A percentile compares a stretch with the other conserved stretches of the same genome.
phyloP scores from a whole-genome alignment of 257 asterid genomes.

The Solanum commersonii region DNA sequence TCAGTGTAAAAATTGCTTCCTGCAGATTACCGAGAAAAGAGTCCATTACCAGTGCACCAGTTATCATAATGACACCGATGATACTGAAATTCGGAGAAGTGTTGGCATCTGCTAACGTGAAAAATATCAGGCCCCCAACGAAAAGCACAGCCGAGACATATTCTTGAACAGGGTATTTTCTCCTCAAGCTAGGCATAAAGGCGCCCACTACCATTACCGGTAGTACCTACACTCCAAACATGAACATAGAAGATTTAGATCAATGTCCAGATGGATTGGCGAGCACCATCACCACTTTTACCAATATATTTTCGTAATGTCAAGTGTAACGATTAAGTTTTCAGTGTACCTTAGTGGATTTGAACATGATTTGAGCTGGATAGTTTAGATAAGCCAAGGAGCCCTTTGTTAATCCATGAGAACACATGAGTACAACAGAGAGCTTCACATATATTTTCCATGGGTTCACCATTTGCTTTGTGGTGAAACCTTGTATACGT shows the following conservation, averaged over 20 bases:
- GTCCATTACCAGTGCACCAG: slow-evolving; percentile 84
- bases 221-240: slow-evolving; percentile 45
- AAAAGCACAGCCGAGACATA: slow-evolving; percentile 70
- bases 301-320: background rate
- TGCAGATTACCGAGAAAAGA: slow-evolving; percentile 83
- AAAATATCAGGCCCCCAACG: slow-evolving; percentile 64
- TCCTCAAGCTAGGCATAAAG: slow-evolving; percentile 80
- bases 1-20: slow-evolving; percentile 81
- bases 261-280: background rate
- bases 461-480: slow-evolving; percentile 93
- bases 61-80: slow-evolving; percentile 69
- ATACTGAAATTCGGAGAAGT: slow-evolving; percentile 83
- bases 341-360: slow-evolving; percentile 75
- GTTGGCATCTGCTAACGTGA: slow-evolving; percentile 80
- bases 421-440: slow-evolving; percentile 91
- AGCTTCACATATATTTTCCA: slow-evolving; percentile 86
- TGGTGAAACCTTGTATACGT: slow-evolving; percentile 71
- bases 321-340: background rate
- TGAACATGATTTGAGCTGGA: slow-evolving; percentile 96
- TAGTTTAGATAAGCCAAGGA: slow-evolving; percentile 87
- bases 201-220: slow-evolving; percentile 98
- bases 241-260: background rate
- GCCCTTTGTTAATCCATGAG: slow-evolving; percentile 91
- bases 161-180: slow-evolving; percentile 79
- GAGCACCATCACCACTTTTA: background rate